These are phyloP conservation scores for Datisca glomerata DNA, from an alignment of 306 rosid species.

Conservation along the genomic window DNA sequence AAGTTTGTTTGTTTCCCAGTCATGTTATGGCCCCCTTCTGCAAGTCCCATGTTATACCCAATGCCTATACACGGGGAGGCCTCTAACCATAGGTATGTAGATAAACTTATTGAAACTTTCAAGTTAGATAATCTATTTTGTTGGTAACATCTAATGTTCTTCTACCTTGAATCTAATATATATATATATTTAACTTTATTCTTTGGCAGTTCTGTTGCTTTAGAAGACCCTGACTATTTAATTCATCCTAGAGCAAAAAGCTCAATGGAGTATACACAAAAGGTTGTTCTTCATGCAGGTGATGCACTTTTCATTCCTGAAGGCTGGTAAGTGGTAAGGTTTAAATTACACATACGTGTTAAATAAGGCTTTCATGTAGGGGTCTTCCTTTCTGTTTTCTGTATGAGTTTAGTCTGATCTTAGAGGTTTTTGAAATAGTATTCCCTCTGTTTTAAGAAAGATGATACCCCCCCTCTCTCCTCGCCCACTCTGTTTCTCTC, in stretches of 20 bases:
- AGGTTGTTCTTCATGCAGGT: constrained; percentile 68
- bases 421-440: too few species aligned
- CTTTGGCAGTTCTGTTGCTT: constrained; percentile 56
- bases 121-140: constrained; percentile 8
- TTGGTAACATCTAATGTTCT: background rate
- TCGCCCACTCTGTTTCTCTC: too few species aligned
- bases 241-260: constrained; percentile 65
- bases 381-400: constrained; percentile 11
- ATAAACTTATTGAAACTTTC: too few species aligned
- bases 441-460: too few species aligned
- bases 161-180: background rate
- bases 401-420: too few species aligned
- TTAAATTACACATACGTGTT: constrained; percentile 7
- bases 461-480: too few species aligned
- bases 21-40: constrained; percentile 90
- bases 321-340: constrained; percentile 95
- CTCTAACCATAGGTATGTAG: constrained; percentile 89
- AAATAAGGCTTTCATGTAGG: background rate
- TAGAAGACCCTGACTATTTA: constrained; percentile 68
- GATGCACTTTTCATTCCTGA: constrained; percentile 94
- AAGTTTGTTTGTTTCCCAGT: constrained; percentile 38
- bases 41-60: constrained; percentile 64
- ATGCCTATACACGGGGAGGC: constrained; percentile 94
- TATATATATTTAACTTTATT: background rate
- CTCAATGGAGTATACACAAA: constrained; percentile 50